A percentile compares a stretch with the other conserved stretches of the same genome.
phyloP scores from a whole-genome alignment of 768 basidiomycete species.

The Lactifluus pinguis region DNA sequence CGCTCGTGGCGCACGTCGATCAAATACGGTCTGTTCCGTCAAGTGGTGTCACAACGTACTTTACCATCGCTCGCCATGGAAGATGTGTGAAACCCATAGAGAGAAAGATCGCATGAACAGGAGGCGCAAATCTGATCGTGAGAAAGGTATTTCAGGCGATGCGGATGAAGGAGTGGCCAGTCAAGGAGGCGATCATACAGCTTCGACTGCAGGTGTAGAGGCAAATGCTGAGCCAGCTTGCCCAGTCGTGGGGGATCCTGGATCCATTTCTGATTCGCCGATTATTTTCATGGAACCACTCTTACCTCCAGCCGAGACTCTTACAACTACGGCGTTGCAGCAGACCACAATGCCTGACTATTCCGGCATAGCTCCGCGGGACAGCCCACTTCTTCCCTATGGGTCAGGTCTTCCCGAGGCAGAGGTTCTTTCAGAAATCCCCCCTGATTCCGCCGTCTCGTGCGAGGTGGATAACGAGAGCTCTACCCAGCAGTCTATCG shows the following conservation, averaged over 20 bases:
- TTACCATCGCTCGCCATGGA: slow-evolving; percentile 35
- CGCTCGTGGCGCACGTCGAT: slow-evolving; percentile 27
- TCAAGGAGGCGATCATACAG: not conserved
- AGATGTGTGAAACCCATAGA: slow-evolving; percentile 41
- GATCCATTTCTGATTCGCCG: not conserved
- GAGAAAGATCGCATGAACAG: slow-evolving; percentile 27
- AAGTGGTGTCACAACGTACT: slow-evolving; percentile 38
- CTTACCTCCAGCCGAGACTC: slow-evolving; percentile 5
- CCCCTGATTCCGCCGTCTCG: not conserved
- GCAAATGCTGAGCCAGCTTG: not conserved
- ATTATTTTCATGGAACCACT: slow-evolving; percentile 17
- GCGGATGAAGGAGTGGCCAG: not conserved
- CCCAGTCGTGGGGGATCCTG: not conserved
- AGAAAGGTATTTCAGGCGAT: slow-evolving; percentile 5
- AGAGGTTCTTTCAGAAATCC: not conserved
- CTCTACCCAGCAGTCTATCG: not conserved
- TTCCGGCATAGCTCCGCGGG: not conserved
- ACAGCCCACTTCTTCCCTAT: slow-evolving; percentile 3
- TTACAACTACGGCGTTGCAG: not conserved
- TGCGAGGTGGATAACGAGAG: not conserved
- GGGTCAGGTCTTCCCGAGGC: not conserved
- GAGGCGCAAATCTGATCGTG: slow-evolving; percentile 26
- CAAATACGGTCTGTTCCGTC: slow-evolving; percentile 32
- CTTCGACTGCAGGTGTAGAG: not conserved
- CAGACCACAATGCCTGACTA: slow-evolving; percentile 1